A percentile compares a stretch with the other conserved stretches of the same genome.
Conservation (phyloP, 495 filamentous ascomycete genomes). For the Aspergillus wentii region DNA sequence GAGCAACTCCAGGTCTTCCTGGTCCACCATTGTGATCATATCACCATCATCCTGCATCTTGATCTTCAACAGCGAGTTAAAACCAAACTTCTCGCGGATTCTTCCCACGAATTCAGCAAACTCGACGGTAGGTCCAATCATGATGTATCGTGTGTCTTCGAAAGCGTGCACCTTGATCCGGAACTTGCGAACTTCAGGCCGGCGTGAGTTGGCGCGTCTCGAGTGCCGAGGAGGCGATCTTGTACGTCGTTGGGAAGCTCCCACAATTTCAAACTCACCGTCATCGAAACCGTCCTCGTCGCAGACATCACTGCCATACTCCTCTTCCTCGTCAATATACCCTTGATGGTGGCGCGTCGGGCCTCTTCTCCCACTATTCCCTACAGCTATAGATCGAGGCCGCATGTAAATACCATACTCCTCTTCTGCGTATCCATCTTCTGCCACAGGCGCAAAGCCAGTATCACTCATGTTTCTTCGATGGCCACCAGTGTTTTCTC, state of each 20-base stretch:
- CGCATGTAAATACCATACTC: slow-evolving; percentile 64
- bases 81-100: slow-evolving; percentile 79
- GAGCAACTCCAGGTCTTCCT: slow-evolving; percentile 90
- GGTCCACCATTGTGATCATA: slow-evolving; percentile 94
- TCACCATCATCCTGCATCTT: slow-evolving; percentile 85
- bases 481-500: slow-evolving; percentile 20
- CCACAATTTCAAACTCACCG: slow-evolving; percentile 80
- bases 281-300: slow-evolving; percentile 59
- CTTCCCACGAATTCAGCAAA: slow-evolving; percentile 71
- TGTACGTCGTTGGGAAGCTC: slow-evolving; percentile 22
- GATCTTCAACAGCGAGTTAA: slow-evolving; percentile 68
- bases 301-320: slow-evolving; percentile 62
- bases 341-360: slow-evolving; percentile 40
- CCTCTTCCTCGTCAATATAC: slow-evolving; percentile 71
- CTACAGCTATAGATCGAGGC: slow-evolving; percentile 14
- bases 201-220: slow-evolving; percentile 23
- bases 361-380: slow-evolving; percentile 30
- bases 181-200: slow-evolving; percentile 53
- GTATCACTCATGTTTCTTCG: slow-evolving; percentile 31
- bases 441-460: slow-evolving; percentile 16
- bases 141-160: slow-evolving; percentile 92
- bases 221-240: slow-evolving; percentile 26
- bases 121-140: slow-evolving; percentile 67
- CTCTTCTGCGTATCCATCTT: slow-evolving; percentile 60
- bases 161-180: slow-evolving; percentile 82